Evolutionary conservation across 2,329 filamentous ascomycete genomes (phyloP).

Genomic region (Coccinonectria pachysandricola): DNA sequence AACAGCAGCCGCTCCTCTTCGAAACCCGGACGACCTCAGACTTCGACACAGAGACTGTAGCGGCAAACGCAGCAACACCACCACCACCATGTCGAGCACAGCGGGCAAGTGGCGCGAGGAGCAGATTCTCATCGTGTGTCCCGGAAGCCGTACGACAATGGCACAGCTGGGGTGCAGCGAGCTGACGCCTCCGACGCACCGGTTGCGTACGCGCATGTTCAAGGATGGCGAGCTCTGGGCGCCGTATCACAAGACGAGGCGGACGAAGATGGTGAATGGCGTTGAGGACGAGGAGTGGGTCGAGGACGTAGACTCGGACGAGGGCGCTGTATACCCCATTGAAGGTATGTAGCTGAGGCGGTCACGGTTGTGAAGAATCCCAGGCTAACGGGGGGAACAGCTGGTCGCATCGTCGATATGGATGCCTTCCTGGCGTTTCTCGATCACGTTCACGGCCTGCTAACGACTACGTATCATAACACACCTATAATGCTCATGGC

Average conservation of each 20-base stretch:
- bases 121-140: slow-evolving; percentile 61
- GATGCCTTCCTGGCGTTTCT: slow-evolving; percentile 86
- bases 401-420: slow-evolving; percentile 83
- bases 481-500: slow-evolving; percentile 86
- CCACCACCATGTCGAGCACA: slow-evolving; percentile 41
- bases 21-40: slow-evolving; percentile 3
- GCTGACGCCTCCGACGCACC: slow-evolving; percentile 79
- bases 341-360: slow-evolving; percentile 32
- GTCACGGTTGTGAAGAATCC: not conserved
- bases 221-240: slow-evolving; percentile 66
- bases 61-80: slow-evolving; percentile 3
- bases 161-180: slow-evolving; percentile 85
- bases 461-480: slow-evolving; percentile 91
- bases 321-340: slow-evolving; percentile 86
- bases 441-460: slow-evolving; percentile 78
- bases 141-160: slow-evolving; percentile 80
- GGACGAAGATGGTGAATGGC: slow-evolving; percentile 41
- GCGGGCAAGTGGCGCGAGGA: slow-evolving; percentile 54
- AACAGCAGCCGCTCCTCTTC: slow-evolving; percentile 1
- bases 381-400: slow-evolving; percentile 25
- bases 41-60: too few species aligned
- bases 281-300: slow-evolving; percentile 60
- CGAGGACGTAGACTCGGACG: slow-evolving; percentile 77
- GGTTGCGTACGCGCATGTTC: slow-evolving; percentile 92
- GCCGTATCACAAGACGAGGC: slow-evolving; percentile 67